Percentiles rank a stretch among this genome's conserved stretches.
Conservation (phyloP, 331 rosid genomes). For the Quercus phellos region DNA sequence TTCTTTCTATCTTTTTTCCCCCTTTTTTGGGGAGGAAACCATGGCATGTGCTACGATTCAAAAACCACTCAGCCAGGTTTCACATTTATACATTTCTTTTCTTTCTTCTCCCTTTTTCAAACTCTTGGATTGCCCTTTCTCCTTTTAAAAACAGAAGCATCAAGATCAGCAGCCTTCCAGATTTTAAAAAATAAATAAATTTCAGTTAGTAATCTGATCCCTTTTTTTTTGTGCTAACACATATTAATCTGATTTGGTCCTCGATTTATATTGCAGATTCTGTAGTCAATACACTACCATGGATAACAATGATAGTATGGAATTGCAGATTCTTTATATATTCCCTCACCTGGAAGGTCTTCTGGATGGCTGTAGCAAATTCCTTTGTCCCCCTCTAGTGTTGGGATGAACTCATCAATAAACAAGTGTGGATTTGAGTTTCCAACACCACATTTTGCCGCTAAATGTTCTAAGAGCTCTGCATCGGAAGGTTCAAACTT, state of each 20-base stretch:
- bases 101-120: neutral
- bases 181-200: neutral
- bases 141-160: neutral
- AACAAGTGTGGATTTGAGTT: slow-evolving; percentile 49
- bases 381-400: slow-evolving; percentile 62
- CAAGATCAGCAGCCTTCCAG: neutral
- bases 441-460: slow-evolving; percentile 66
- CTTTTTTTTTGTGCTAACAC: too few relatives aligned
- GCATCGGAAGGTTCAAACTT: slow-evolving; percentile 87
- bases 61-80: neutral
- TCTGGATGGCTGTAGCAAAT: slow-evolving; percentile 83
- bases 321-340: neutral
- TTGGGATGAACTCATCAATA: slow-evolving; percentile 76
- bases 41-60: neutral
- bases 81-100: neutral
- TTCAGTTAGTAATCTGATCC: neutral
- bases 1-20: too few relatives aligned
- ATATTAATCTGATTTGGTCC: neutral
- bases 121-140: neutral
- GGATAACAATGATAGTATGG: neutral
- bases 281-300: neutral
- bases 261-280: slow-evolving; percentile 5
- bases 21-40: too few relatives aligned
- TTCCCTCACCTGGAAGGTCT: slow-evolving; percentile 75
- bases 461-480: slow-evolving; percentile 69